Evolutionary conservation across 495 filamentous ascomycete genomes (phyloP).

Genomic region (Trypethelium eluteriae): DNA sequence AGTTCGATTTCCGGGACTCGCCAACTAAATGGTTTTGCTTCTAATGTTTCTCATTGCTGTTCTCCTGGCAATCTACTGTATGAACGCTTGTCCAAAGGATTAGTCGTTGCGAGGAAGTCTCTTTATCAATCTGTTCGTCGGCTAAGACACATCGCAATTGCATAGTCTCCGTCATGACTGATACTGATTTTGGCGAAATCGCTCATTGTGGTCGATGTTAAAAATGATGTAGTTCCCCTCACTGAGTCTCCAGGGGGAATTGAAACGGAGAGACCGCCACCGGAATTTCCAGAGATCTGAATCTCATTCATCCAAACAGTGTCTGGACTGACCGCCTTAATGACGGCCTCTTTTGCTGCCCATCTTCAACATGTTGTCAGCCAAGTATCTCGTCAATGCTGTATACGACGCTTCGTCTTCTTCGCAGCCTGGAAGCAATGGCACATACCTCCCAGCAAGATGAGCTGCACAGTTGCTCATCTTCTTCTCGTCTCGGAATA

Average conservation of each 20-base stretch:
- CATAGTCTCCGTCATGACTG: slow-evolving; percentile 44
- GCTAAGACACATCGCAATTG: slow-evolving; percentile 35
- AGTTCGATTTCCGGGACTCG: too few species aligned
- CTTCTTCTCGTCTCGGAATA: background rate
- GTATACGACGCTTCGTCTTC: too few species aligned
- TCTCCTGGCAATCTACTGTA: too few species aligned
- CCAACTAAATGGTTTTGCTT: too few species aligned
- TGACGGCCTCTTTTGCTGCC: slow-evolving; percentile 59
- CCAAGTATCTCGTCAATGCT: too few species aligned
- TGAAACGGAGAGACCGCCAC: background rate
- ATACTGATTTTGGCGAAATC: slow-evolving; percentile 35
- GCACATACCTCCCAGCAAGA: slow-evolving; percentile 21
- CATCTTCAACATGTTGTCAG: slow-evolving; percentile 29
- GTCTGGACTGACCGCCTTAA: slow-evolving; percentile 45
- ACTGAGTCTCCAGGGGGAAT: too few species aligned
- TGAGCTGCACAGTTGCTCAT: background rate
- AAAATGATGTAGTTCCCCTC: too few species aligned
- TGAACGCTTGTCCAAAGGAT: too few species aligned
- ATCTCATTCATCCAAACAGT: background rate
- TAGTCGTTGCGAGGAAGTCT: background rate
- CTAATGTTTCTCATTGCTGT: too few species aligned
- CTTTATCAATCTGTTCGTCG: background rate
- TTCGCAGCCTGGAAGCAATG: too few species aligned
- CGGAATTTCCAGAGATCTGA: background rate
- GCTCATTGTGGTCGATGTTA: background rate